These are phyloP conservation scores for Fusarium oxysporum DNA, from an alignment of 2,329 filamentous ascomycete species.

Conservation along the genomic window DNA sequence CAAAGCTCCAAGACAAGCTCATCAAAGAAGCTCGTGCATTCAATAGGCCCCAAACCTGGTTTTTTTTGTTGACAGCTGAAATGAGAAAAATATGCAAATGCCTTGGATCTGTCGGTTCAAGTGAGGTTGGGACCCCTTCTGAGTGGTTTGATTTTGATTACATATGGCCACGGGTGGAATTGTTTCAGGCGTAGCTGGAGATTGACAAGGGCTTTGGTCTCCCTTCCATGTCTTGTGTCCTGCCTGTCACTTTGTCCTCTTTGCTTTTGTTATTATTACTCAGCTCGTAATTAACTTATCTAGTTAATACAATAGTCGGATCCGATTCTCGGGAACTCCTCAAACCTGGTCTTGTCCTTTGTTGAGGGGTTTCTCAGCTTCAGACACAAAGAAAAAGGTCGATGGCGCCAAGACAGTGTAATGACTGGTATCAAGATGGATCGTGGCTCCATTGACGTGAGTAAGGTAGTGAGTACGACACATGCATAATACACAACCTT, in stretches of 20 bases:
- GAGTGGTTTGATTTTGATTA: slow-evolving; percentile 40
- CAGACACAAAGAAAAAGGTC: slow-evolving; percentile 6
- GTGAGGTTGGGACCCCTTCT: slow-evolving; percentile 23
- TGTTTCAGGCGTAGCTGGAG: slow-evolving; percentile 39
- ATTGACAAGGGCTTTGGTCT: slow-evolving; percentile 36
- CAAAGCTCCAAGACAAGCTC: slow-evolving; percentile 17
- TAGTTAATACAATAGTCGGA: slow-evolving; percentile 15
- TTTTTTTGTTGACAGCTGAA: slow-evolving; percentile 17
- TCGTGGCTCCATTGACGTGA: slow-evolving; percentile 13
- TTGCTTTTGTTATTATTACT: slow-evolving; percentile 21
- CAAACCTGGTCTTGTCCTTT: slow-evolving; percentile 11
- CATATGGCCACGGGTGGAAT: slow-evolving; percentile 30
- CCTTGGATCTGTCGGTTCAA: slow-evolving; percentile 15
- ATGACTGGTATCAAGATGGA: slow-evolving; percentile 7
- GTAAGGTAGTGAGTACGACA: neutral
- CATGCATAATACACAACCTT: slow-evolving; percentile 14
- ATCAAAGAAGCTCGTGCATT: slow-evolving; percentile 19
- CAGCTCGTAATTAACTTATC: neutral
- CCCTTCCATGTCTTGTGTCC: slow-evolving; percentile 23
- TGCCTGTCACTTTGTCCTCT: slow-evolving; percentile 11
- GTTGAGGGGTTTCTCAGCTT: slow-evolving; percentile 18
- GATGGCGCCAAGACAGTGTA: slow-evolving; percentile 4
- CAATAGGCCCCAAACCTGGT: slow-evolving; percentile 5
- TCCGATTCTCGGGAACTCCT: slow-evolving; percentile 26
- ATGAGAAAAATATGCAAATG: slow-evolving; percentile 24